Evolutionary conservation across 2,329 filamentous ascomycete genomes (phyloP), one percentile per base, ranked within the genome.

Genomic region (Xylaria polymorpha): DNA sequence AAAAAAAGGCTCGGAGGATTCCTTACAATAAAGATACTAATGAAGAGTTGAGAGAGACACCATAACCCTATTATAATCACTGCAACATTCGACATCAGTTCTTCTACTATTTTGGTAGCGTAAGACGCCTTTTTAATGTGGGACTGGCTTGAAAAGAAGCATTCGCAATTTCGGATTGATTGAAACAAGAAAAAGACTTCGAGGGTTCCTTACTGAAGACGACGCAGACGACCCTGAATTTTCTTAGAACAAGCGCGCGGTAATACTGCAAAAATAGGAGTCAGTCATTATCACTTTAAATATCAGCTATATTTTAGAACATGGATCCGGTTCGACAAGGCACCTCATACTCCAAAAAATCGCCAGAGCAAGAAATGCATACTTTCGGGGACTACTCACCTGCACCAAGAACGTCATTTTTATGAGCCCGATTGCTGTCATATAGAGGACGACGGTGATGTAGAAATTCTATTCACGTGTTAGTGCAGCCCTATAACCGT

Each of bases 371-470:
- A 51, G 29, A 14, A 35, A 35, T 6, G 18, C 25, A 29, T 4
- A 35, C 25, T 9, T 35, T 35, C 25, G 10, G n/a, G 25, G 14
- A 53, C 35, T 37, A 12, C 50, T 53, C 15, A 53, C 50, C 46
- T 63, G 61, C 2, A 39, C 70, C 50, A 83, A 73, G 69, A 83
- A 82, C 25, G 79, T 77, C 48, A 81, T 57, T 69, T 82, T 82
- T 56, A 79, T 76, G 20, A 79, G 74, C 44, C 78, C 73, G 20
- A 82, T 76, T 6, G 78, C 77, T 37, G 69, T 67, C 50, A 81
- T 81, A 68, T 83, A 83, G 9, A 82, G 73, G 20, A 79, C 75
- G 10, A 83, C 80, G 3, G 78, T 80, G 39, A 80, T 67, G 67
- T 79, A 83, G 71, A 83, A 83, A 4, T 75, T 73, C 80, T 81